Base-by-base conservation (phyloP, 441 rosid species). In the Bruguiera hainesii region DNA sequence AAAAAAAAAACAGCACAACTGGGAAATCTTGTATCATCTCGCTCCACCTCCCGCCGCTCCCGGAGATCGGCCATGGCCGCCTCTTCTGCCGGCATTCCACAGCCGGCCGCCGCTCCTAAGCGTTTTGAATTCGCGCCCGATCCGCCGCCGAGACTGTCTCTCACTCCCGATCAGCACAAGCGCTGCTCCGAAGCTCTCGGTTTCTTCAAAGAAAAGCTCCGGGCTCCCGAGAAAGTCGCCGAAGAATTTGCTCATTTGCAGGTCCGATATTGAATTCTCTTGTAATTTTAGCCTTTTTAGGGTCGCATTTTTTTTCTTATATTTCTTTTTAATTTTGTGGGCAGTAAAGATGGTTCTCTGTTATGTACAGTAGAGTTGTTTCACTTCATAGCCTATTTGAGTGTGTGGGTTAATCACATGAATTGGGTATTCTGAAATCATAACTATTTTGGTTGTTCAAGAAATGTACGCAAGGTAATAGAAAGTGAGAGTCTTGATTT, bases 131-230 rank as follows among this genome's bases (percentile, higher is more conserved):
- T 83, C 78, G 78, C 89, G 0, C 66, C 82, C 37, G 83, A 82
- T 67, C 69, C 74, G 55, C 84, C 95, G 26, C 71, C 83, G 23
- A 76, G 57, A 21, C 77, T 79, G 59, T 59, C 83, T 18, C 88
- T 89, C 61, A 74, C 91, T 0, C 49, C 81, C 53, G 88, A 87
- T 73, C 96, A 90, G 82, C 68, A 69, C 79, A 67, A 39, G 21
- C 57, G 73, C 76, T 90, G 98, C 76, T 78, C 76, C 33, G 74
- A 85, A 61, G 93, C 97, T 65, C 93, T 89, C 70, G 60, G 13
- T 1, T 73, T 65, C 72, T 65, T 93, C 81, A 63, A 71, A 30
- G 75, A 75, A 7, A 87, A 77, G 79, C 73, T 84, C 69, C 67
- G 30, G 50, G 61, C 67, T 61, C 87, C 81, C 8, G 68, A 82